Percentiles rank a stretch among this genome's conserved stretches.
These are phyloP conservation scores for Aspergillus ochraceoroseus DNA, from an alignment of 2,329 filamentous ascomycete species.

Conservation along the genomic window DNA sequence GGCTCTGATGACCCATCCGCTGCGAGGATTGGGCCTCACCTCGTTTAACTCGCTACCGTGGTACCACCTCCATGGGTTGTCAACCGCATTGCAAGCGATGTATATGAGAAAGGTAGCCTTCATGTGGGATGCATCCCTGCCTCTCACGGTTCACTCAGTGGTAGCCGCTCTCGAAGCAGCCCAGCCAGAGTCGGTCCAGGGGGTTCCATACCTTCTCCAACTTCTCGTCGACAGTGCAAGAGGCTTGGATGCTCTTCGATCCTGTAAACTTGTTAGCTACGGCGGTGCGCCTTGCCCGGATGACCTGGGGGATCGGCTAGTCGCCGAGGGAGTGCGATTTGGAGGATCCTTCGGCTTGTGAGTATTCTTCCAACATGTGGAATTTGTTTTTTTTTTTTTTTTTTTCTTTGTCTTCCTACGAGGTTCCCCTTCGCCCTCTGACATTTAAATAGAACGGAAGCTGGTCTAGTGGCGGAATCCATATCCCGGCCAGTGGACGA, in stretches of 20 bases:
- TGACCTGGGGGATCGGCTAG: conserved; percentile 40
- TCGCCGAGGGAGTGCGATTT: conserved; percentile 36
- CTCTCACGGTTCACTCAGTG: conserved; percentile 37
- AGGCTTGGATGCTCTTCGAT: conserved; percentile 36
- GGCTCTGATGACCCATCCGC: conserved; percentile 36
- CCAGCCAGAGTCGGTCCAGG: conserved; percentile 40
- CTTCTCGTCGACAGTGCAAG: conserved; percentile 36
- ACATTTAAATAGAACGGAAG: conserved; percentile 45
- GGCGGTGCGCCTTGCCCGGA: conserved; percentile 43
- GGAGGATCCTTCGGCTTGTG: conserved; percentile 43
- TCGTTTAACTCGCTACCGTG: conserved; percentile 45
- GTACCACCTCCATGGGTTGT: conserved; percentile 45
- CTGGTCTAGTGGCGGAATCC: conserved; percentile 43
- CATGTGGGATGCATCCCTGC: conserved; percentile 41
- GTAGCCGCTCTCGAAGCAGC: conserved; percentile 36
- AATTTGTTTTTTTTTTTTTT: neutral
- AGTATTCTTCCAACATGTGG: conserved; percentile 14
- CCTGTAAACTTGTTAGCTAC: conserved; percentile 40
- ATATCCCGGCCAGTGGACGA: conserved; percentile 37
- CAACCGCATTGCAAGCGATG: conserved; percentile 43
- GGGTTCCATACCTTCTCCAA: conserved; percentile 43
- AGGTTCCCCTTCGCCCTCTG: no score
- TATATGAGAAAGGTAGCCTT: conserved; percentile 42
- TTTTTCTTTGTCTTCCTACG: conserved; percentile 17
- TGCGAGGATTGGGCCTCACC: conserved; percentile 36